Evolutionary conservation across 139 green algal species (phyloP).

Genomic region (Astrephomene gubernaculifera): DNA sequence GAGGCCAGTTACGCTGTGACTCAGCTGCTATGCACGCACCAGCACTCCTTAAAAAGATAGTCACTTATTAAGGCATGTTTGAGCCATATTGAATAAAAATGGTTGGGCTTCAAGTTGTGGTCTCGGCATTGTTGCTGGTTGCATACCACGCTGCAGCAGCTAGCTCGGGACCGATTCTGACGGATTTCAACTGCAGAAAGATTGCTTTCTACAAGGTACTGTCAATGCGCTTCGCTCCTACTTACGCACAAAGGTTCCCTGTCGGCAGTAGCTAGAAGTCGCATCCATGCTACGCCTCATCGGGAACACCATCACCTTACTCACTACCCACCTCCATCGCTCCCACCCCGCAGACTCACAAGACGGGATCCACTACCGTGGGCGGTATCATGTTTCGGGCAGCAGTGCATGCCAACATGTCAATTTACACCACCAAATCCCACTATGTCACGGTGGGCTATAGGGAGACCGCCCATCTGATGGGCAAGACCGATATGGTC

Average conservation of each 20-base stretch:
- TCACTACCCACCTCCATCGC: neutral
- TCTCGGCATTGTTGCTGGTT: no score
- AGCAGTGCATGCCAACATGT: neutral
- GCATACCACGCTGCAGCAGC: neutral
- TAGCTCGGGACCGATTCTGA: neutral
- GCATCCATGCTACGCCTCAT: neutral
- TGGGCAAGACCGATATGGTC: constrained; percentile 6
- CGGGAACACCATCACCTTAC: neutral
- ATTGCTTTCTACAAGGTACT: constrained; percentile 32
- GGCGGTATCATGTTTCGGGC: constrained; percentile 14
- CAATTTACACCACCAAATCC: neutral
- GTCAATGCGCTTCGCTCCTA: neutral
- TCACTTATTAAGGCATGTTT: no score
- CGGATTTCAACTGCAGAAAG: constrained; percentile 18
- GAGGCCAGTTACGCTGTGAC: no score
- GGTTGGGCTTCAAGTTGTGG: no score
- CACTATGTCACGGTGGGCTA: constrained; percentile 14
- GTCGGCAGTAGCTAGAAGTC: neutral
- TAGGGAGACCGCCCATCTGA: neutral
- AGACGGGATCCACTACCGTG: constrained; percentile 15
- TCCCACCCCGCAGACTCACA: constrained; percentile 5
- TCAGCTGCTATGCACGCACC: no score
- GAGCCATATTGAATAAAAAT: no score
- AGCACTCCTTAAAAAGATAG: no score
- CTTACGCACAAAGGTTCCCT: neutral